Conservation (phyloP, 345 rosid genomes). For the Sonneratia alba region DNA sequence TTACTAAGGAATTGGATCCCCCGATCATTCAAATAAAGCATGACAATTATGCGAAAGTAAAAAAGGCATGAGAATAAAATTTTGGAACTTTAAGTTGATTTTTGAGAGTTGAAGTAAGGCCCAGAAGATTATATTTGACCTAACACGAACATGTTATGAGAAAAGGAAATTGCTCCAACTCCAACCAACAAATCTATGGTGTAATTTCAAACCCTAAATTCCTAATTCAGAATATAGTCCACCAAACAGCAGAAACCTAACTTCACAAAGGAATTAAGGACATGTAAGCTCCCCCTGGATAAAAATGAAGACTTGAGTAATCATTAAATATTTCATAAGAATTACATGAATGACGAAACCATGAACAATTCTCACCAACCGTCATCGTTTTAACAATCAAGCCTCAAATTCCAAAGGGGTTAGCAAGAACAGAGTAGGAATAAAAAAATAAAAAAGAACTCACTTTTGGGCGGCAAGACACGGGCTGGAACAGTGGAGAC, state of each 20-base stretch:
- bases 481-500: conserved; percentile 35
- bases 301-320: too few relatives aligned
- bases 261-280: too few relatives aligned
- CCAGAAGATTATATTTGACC: background rate
- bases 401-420: background rate
- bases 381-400: background rate
- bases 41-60: background rate
- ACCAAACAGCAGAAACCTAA: too few relatives aligned
- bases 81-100: background rate
- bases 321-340: too few relatives aligned
- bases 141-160: background rate
- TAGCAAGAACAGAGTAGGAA: background rate
- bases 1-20: background rate
- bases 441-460: conserved; percentile 13
- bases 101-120: background rate
- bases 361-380: background rate
- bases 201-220: too few relatives aligned
- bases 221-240: too few relatives aligned
- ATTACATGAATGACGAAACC: too few relatives aligned
- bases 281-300: too few relatives aligned
- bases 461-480: conserved; percentile 73
- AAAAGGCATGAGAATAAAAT: background rate
- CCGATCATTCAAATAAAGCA: background rate
- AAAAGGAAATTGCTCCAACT: background rate
- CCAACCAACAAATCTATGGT: background rate